Percentiles rank a stretch among this genome's conserved stretches.
Evolutionary conservation across 352 stramenopile genomes (phyloP).

Genomic region (Phytophthora fragariaefolia): DNA sequence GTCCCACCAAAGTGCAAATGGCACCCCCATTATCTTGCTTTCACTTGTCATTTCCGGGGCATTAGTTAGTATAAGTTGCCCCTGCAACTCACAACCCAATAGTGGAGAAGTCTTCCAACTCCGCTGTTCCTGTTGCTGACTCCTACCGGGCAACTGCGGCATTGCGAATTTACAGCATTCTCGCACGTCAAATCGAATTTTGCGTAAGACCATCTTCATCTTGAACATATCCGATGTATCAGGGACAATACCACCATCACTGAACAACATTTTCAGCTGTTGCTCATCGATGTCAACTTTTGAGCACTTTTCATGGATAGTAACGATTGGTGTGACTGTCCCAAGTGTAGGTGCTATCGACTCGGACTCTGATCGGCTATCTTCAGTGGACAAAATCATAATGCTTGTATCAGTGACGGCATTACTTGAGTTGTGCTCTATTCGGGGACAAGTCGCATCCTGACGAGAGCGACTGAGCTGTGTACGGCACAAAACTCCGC

Average conservation of each 20-base stretch:
- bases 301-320: neutral
- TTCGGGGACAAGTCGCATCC: no score
- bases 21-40: conserved; percentile 15
- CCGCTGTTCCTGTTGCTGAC: neutral
- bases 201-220: conserved; percentile 5
- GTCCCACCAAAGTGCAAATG: conserved; percentile 72
- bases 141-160: neutral
- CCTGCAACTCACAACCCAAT: conserved; percentile 56
- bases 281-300: neutral
- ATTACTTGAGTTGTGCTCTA: neutral
- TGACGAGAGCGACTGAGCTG: neutral
- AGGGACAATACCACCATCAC: neutral
- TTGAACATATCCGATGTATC: neutral
- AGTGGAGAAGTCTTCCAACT: conserved; percentile 11
- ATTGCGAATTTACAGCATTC: conserved; percentile 29
- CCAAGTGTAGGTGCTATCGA: neutral
- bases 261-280: neutral
- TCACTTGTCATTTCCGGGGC: neutral
- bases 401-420: neutral
- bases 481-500: conserved; percentile 33
- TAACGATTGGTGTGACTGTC: neutral
- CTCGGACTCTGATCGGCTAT: neutral
- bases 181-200: conserved; percentile 40
- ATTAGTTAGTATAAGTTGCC: conserved; percentile 32
- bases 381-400: neutral